phyloP scores from a whole-genome alignment of 345 rosid species.

The Eutrema japonicum region DNA sequence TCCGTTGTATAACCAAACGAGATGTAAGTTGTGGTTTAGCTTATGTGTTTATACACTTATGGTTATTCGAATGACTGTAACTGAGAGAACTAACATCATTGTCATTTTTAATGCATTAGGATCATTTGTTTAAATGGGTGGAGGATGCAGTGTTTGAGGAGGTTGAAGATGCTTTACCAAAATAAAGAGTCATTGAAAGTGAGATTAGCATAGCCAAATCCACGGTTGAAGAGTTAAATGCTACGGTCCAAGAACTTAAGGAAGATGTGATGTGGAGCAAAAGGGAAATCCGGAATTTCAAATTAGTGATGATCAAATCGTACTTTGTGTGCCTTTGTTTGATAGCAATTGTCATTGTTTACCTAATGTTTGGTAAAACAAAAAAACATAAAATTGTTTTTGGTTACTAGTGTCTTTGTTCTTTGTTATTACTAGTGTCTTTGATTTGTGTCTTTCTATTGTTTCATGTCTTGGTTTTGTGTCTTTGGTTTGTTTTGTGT shows the following conservation, averaged over 20 bases:
- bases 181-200: not conserved
- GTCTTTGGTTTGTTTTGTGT: too few relatives aligned
- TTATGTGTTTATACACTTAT: too few relatives aligned
- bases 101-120: too few relatives aligned
- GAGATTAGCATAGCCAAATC: not conserved
- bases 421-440: too few relatives aligned
- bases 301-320: not conserved
- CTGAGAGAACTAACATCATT: too few relatives aligned
- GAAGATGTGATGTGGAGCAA: not conserved
- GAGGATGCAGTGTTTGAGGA: not conserved
- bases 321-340: not conserved
- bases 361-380: not conserved
- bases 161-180: not conserved
- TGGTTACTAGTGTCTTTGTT: too few relatives aligned
- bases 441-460: too few relatives aligned
- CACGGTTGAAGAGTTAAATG: not conserved
- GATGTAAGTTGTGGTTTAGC: not conserved
- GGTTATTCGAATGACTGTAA: too few relatives aligned
- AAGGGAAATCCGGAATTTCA: not conserved
- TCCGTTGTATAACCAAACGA: not conserved
- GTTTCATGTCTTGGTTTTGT: too few relatives aligned
- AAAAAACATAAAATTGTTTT: not conserved
- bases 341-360: not conserved
- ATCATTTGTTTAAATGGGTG: not conserved
- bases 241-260: not conserved